Evolutionary conservation across 208 protist species (phyloP).

Genomic region (Leptomonas seymouri): DNA sequence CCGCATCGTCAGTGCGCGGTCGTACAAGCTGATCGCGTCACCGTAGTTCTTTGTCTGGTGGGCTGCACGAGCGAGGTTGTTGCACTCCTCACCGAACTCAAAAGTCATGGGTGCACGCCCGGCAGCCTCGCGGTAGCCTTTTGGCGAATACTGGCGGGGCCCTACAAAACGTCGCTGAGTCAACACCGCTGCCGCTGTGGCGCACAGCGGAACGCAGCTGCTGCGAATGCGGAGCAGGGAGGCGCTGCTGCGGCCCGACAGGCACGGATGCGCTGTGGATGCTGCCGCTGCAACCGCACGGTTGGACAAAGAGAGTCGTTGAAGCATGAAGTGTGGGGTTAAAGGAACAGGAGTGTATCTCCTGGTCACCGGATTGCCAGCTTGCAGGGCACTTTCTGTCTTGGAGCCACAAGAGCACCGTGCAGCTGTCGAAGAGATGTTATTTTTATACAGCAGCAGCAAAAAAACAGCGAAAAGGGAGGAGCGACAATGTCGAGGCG

Average conservation of each 20-base stretch:
- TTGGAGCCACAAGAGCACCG: too few relatives aligned
- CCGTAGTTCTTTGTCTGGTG: conserved; percentile 91
- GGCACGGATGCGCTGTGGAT: neutral
- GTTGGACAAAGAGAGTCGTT: neutral
- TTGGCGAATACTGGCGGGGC: conserved; percentile 82
- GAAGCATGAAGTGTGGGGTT: neutral
- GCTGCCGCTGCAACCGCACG: neutral
- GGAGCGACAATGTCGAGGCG: too few relatives aligned
- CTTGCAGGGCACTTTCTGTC: too few relatives aligned
- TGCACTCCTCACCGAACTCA: conserved; percentile 90
- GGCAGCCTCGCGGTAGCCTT: conserved; percentile 84
- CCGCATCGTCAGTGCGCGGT: conserved; percentile 79
- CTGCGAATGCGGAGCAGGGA: conserved; percentile 8
- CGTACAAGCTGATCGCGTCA: conserved; percentile 87
- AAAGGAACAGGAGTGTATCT: too few relatives aligned
- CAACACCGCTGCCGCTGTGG: neutral
- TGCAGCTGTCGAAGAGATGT: too few relatives aligned
- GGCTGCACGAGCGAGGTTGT: conserved; percentile 75
- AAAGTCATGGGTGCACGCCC: conserved; percentile 82
- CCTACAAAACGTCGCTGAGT: conserved; percentile 61
- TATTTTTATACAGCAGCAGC: too few relatives aligned
- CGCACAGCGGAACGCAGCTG: neutral
- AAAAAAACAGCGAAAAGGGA: too few relatives aligned
- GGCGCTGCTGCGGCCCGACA: neutral
- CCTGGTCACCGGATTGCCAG: too few relatives aligned